phyloP scores from a whole-genome alignment of 2,329 filamentous ascomycete species.

The Aspergillus nomiae region DNA sequence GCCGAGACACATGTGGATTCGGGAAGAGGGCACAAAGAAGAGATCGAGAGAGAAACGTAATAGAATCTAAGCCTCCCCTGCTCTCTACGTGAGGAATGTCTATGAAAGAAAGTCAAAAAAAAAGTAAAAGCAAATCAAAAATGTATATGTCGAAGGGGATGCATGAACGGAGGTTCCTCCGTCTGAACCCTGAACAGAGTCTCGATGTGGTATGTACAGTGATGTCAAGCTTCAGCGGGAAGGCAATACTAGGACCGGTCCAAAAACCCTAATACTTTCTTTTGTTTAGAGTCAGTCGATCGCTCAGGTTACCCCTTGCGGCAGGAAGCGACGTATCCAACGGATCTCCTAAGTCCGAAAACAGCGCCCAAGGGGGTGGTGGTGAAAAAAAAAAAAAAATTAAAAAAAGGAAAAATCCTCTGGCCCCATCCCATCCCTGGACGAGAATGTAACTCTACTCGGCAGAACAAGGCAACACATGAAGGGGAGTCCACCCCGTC shows the following conservation, averaged over 20 bases:
- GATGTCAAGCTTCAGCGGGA: background rate
- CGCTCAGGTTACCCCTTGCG: slow-evolving; percentile 1
- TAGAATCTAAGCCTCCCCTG: background rate
- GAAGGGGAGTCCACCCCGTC: background rate
- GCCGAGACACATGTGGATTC: background rate
- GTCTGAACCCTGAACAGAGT: background rate
- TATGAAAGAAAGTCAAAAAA: background rate
- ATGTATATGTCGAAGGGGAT: background rate
- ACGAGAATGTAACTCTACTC: slow-evolving; percentile 1
- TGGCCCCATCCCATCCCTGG: background rate
- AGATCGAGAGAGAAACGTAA: background rate
- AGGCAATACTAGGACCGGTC: background rate
- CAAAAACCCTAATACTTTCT: background rate
- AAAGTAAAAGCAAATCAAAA: background rate
- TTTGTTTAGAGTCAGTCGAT: background rate
- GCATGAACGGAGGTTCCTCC: background rate
- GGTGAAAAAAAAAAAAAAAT: background rate
- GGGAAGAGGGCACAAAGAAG: background rate
- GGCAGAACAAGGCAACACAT: slow-evolving; percentile 2
- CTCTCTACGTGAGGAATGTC: background rate
- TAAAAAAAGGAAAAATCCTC: background rate
- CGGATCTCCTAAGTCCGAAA: background rate
- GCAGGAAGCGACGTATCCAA: slow-evolving; percentile 2
- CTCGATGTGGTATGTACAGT: background rate
- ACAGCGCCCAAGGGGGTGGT: background rate